Evolutionary conservation across 257 asterid genomes (phyloP), one percentile per base, ranked within the genome.

Genomic region (Nyctanthes arbortristis): DNA sequence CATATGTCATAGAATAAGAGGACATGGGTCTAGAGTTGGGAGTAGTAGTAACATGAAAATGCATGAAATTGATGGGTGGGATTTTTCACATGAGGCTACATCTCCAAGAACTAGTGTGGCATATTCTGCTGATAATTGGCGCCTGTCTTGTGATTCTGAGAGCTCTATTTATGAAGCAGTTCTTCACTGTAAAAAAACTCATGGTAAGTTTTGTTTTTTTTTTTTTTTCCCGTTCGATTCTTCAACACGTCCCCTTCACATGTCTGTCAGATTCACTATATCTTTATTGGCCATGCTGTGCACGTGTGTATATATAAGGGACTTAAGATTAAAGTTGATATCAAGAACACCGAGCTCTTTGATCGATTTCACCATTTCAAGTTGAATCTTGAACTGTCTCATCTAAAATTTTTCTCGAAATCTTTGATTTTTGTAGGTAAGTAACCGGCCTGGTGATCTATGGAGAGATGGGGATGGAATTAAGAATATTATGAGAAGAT

Each of bases 141-240:
- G 96, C 4, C 78, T 85, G 65, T 91, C 95, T 27, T 89, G 96
- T 70, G 98, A 92, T 66, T 92, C 98, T 3, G 98, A 92, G 83
- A 84, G 88, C 79, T 88, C 97, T 9, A 92, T 92, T 63, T 72
- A 84, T 70, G 98, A 92, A 78, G 98, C 98, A 5, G 96, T 92
- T 32, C 93, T 89, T 40, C 97, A 92, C 47, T 92, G 98, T 79
- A 92, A 92, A 73, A 88, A 84, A 87, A 92, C 92, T 69, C 84
- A 81, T 36, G 87, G 95, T 86, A 76, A 11, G 39, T 39, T 9
- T n/a, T n/a, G n/a, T n/a, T n/a, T n/a, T n/a, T n/a, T n/a, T n/a
- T n/a, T n/a, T n/a, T n/a, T n/a, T n/a, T n/a, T n/a, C n/a, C n/a
- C n/a, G n/a, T n/a, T n/a, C n/a, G n/a, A n/a, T n/a, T n/a, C n/a